Base-by-base conservation (phyloP, 179 eudicot genomes). In the Silene vulgaris region DNA sequence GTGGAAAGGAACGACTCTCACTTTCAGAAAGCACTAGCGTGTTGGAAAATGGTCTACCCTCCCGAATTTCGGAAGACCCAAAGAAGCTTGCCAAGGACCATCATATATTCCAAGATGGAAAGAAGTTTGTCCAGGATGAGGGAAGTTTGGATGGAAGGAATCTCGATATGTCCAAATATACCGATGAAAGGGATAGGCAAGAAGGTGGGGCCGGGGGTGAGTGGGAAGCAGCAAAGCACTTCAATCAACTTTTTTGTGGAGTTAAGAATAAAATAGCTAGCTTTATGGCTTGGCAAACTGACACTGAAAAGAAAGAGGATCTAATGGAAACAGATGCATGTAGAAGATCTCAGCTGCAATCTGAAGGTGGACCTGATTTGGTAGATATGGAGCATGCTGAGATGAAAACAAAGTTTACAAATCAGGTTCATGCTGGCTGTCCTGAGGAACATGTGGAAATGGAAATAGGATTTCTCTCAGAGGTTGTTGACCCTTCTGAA, bases 201-300 rank as follows among this genome's bases (percentile, higher is more conserved):
- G 88, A 78, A 35, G 83, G 80, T 40, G 48, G 59, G 59, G n/a
- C 59, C 26, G 86, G 80, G 21, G 81, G 86, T 77, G 88, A 85
- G 73, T 85, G 87, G 87, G 90, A 82, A 77, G 83, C 85, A 69
- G 79, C 80, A 28, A 84, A 82, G 80, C 85, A 79, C 76, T 66
- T 77, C 64, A 79, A 88, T 72, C 87, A 85, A 79, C 71, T 82
- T 77, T 73, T 74, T 60, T 79, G 74, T 79, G 85, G 84, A 66
- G 90, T 71, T 9, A 85, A 87, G 85, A 72, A 76, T 75, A 84
- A 75, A 75, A 52, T 83, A 32, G 88, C 77, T 81, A 79, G 83
- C 64, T 83, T 87, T 77, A 77, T 79, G 82, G 43, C 84, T 56
- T 79, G 77, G 85, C 89, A 81, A 75, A 77, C 75, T 37, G 85